A percentile compares a stretch with the other conserved stretches of the same genome.
These are phyloP conservation scores for Themeda triandra DNA, from an alignment of 176 grass and related monocot genomes.

Conservation along the genomic window DNA sequence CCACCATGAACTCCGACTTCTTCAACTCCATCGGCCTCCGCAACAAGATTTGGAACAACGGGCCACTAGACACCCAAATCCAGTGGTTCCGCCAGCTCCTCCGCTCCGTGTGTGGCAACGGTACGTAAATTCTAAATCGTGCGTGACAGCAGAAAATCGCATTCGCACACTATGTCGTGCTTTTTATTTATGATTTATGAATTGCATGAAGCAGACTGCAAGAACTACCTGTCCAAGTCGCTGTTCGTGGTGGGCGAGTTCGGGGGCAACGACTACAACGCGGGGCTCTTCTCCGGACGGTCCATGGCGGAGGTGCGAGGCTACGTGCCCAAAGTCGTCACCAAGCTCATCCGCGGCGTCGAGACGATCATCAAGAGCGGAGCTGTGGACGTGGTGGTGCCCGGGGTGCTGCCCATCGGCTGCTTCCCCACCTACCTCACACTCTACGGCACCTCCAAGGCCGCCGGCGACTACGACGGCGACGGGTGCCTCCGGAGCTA, in stretches of 20 bases:
- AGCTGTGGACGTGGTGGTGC: conserved; percentile 53
- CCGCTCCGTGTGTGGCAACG: conserved; percentile 43
- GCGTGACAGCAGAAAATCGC: no score
- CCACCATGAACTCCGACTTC: conserved; percentile 42
- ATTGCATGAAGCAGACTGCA: conserved; percentile 22
- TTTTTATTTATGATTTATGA: no score
- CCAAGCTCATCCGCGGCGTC: conserved; percentile 39
- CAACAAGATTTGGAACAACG: conserved; percentile 60
- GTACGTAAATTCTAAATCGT: not conserved
- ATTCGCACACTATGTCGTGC: no score
- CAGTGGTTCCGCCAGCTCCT: conserved; percentile 54
- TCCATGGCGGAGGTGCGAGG: conserved; percentile 40
- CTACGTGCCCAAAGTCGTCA: conserved; percentile 47
- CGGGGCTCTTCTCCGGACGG: conserved; percentile 46
- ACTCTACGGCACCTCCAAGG: conserved; percentile 45
- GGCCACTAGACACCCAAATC: conserved; percentile 52
- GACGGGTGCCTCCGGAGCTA: conserved; percentile 53
- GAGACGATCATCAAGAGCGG: conserved; percentile 39
- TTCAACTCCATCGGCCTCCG: conserved; percentile 50
- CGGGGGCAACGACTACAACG: conserved; percentile 76
- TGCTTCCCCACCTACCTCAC: conserved; percentile 64
- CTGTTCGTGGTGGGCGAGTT: conserved; percentile 69
- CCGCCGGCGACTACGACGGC: conserved; percentile 47
- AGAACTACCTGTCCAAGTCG: conserved; percentile 48
- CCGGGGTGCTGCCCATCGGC: conserved; percentile 55